Evolutionary conservation across 2,329 filamentous ascomycete genomes (phyloP), one percentile per base, ranked within the genome.

Genomic region (Onygenales sp.): DNA sequence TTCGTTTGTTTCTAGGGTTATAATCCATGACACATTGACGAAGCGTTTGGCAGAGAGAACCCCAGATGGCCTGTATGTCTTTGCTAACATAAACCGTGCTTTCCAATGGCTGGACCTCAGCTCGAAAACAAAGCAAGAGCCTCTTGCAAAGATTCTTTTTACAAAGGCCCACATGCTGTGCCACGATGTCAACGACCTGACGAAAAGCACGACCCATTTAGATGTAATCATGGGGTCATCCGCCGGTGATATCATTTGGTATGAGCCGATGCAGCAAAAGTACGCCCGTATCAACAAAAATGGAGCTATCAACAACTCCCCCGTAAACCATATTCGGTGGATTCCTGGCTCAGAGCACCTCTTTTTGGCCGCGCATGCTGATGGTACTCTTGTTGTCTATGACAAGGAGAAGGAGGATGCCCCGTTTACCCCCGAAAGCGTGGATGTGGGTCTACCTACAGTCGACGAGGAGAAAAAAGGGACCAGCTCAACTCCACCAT

Each of bases 281-380:
- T 98, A 98, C 69, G 88, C 89, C 2, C 84, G 93, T 17, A 78
- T 98, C 63, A 98, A 98, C 67, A 98, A 98, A 73, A 97, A 97
- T 67, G 92, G 92, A 27, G 81, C 87, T 53, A 94, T 97, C 69
- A 95, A 95, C 63, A 79, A 81, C 49, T 89, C 88, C 1, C 85
- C 92, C 0, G 86, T 97, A 2, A 86, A 87, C 0, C 84, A 92
- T 57, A 94, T 98, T 58, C 82, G 82, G 64, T 98, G 93, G 93
- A 83, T 98, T 52, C 93, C 93, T 0, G 88, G 89, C 32, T 95
- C 92, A 6, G 93, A 98, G 65, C 94, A 88, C 58, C 75, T 95
- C 11, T 97, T 98, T 65, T 76, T 98, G 45, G 91, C 91, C 9
- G 86, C 90, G 9, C 91, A 97, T 67, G 87, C 89, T 77, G 91